A percentile compares a stretch with the other conserved stretches of the same genome.
phyloP scores from a whole-genome alignment of 1,284 basidiomycete genomes.

The Trichosporon ovoides region DNA sequence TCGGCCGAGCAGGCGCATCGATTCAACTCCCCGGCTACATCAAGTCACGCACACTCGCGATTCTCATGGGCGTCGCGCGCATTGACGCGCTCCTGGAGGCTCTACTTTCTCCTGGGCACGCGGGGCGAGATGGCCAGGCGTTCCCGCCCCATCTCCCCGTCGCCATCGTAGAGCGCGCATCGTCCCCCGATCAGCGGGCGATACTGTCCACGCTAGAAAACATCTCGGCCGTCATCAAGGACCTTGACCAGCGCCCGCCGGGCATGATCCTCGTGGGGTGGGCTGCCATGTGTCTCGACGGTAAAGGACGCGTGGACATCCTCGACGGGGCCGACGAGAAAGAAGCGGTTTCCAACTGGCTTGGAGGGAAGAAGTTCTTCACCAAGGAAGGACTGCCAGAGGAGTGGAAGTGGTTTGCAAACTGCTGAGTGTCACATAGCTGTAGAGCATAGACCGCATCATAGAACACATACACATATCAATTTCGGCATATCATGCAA shows the following conservation, averaged over 20 bases:
- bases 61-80: constrained; percentile 93
- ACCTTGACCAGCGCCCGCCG: constrained; percentile 83
- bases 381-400: constrained; percentile 38
- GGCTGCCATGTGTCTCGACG: constrained; percentile 58
- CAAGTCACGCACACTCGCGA: constrained; percentile 68
- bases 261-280: constrained; percentile 95
- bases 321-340: constrained; percentile 50
- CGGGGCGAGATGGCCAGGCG: constrained; percentile 52
- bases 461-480: background rate
- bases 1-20: constrained; percentile 78
- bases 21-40: constrained; percentile 83
- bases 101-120: constrained; percentile 44
- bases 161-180: constrained; percentile 88
- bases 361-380: constrained; percentile 31
- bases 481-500: no score
- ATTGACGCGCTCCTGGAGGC: constrained; percentile 66
- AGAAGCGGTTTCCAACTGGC: constrained; percentile 38
- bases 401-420: constrained; percentile 17
- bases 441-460: background rate
- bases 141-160: constrained; percentile 78
- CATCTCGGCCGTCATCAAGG: constrained; percentile 66
- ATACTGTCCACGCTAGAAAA: constrained; percentile 71
- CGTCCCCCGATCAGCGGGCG: constrained; percentile 83
- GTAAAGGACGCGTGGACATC: constrained; percentile 53
- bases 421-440: background rate